Evolutionary conservation across 2,329 filamentous ascomycete species (phyloP).

Genomic region (Paecilomyces fulvus): DNA sequence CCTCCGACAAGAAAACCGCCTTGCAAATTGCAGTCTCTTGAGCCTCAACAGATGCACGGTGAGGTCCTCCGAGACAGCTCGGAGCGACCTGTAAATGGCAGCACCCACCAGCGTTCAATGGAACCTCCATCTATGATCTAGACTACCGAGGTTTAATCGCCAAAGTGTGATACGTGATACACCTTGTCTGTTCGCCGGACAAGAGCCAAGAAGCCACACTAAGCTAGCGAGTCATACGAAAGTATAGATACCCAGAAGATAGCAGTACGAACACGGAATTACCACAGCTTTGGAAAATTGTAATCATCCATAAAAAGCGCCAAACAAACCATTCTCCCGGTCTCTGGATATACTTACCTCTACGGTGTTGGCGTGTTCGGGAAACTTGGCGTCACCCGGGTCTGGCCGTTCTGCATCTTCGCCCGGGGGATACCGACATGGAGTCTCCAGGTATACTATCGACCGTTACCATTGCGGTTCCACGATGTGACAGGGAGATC

Average conservation of each 20-base stretch:
- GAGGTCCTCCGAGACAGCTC: background rate
- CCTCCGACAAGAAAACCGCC: no score
- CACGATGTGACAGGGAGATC: no score
- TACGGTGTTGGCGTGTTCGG: background rate
- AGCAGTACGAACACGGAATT: background rate
- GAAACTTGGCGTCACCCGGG: background rate
- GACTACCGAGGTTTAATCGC: background rate
- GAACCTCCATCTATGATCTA: background rate
- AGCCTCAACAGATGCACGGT: background rate
- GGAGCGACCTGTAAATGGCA: background rate
- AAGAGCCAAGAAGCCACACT: background rate
- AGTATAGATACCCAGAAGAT: background rate
- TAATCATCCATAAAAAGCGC: background rate
- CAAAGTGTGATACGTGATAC: background rate
- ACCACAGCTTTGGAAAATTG: background rate
- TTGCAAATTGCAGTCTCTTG: background rate
- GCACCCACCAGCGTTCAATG: background rate
- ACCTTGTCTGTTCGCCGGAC: background rate
- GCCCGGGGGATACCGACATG: background rate
- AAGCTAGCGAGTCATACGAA: background rate
- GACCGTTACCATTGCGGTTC: no score
- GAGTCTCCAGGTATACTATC: no score
- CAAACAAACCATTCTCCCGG: background rate
- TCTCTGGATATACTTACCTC: background rate
- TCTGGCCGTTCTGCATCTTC: background rate